Evolutionary conservation across 148 eudicot species (phyloP).

Genomic region (Heliosperma pusillum): DNA sequence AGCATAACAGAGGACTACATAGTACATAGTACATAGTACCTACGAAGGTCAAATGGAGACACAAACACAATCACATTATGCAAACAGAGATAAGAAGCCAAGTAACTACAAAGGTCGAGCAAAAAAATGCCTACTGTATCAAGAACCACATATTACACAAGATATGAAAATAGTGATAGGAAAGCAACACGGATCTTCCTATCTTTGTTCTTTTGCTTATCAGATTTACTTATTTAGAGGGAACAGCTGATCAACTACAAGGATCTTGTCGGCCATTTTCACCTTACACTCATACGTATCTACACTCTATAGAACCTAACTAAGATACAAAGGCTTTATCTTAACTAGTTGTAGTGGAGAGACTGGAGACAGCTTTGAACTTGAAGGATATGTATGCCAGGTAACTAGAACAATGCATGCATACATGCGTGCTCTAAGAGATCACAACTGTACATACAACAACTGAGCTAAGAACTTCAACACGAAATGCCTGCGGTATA

Average conservation of each 20-base stretch:
- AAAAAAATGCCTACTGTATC: neutral
- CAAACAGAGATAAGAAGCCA: neutral
- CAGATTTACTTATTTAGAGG: neutral
- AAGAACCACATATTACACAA: neutral
- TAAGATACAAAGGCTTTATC: neutral
- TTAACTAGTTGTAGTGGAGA: constrained; percentile 1
- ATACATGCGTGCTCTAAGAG: neutral
- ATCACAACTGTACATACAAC: neutral
- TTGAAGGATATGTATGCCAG: neutral
- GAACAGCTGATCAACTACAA: neutral
- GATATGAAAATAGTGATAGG: neutral
- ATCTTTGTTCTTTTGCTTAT: neutral
- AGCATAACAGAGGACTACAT: neutral
- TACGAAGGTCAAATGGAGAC: neutral
- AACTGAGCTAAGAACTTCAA: neutral
- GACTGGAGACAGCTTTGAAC: neutral
- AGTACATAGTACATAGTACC: no score
- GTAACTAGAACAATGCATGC: neutral
- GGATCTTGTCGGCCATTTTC: neutral
- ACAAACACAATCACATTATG: neutral
- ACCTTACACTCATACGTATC: neutral
- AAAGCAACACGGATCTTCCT: neutral
- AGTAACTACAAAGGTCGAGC: no score
- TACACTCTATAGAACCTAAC: neutral
- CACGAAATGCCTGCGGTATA: neutral